Evolutionary conservation across 2,329 filamentous ascomycete genomes (phyloP).

Genomic region (Coniochaeta pulveracea): DNA sequence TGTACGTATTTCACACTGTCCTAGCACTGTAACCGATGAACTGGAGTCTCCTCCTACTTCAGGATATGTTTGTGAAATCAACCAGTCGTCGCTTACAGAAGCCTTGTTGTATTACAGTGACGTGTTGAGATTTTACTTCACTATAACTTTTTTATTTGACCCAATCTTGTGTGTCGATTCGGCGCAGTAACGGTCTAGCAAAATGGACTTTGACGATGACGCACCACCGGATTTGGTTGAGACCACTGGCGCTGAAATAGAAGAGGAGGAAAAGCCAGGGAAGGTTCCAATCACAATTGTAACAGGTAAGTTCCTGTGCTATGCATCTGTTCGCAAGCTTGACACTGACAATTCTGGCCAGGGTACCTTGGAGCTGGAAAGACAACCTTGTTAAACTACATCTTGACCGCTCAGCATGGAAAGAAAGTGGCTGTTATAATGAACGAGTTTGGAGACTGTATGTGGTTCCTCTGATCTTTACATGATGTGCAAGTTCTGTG

Average conservation of each 20-base stretch:
- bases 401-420: constrained; percentile 86
- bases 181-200: too few relatives aligned
- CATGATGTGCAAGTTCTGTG: constrained; percentile 10
- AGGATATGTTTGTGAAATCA: too few relatives aligned
- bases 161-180: too few relatives aligned
- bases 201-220: constrained; percentile 51
- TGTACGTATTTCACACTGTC: too few relatives aligned
- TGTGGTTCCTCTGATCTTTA: constrained; percentile 6
- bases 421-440: constrained; percentile 98
- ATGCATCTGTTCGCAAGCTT: constrained; percentile 3
- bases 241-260: constrained; percentile 24
- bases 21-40: too few relatives aligned
- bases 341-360: constrained; percentile 19
- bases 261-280: constrained; percentile 35
- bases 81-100: too few relatives aligned
- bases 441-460: constrained; percentile 46
- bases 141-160: too few relatives aligned
- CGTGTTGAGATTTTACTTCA: too few relatives aligned
- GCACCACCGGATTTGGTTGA: constrained; percentile 53
- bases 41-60: too few relatives aligned
- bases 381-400: constrained; percentile 91
- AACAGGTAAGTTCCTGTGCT: constrained; percentile 41
- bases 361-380: constrained; percentile 94
- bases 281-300: constrained; percentile 81
- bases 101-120: too few relatives aligned